These are phyloP conservation scores for Wickerhamomyces xylosicus DNA, from an alignment of 805 yeast species.

Conservation along the genomic window DNA sequence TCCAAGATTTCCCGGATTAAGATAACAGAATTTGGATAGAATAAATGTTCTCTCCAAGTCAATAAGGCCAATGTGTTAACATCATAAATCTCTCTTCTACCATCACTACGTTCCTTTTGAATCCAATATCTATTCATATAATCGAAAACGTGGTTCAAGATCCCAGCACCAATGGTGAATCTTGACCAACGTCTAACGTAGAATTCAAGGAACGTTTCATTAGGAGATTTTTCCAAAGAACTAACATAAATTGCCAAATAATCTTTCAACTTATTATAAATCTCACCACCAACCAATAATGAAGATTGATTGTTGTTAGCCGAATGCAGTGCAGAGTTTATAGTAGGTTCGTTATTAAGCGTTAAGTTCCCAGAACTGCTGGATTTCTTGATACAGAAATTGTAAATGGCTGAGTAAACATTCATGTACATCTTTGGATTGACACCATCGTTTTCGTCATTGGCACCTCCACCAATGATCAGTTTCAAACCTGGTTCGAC, in stretches of 20 bases:
- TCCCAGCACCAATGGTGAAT: slow-evolving; percentile 83
- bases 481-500: slow-evolving; percentile 68
- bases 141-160: slow-evolving; percentile 86
- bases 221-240: slow-evolving; percentile 36
- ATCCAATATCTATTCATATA: slow-evolving; percentile 98
- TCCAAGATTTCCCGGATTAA: slow-evolving; percentile 66
- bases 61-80: slow-evolving; percentile 81
- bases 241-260: slow-evolving; percentile 56
- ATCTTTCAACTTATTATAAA: slow-evolving; percentile 59
- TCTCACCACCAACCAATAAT: slow-evolving; percentile 77
- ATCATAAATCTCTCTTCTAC: slow-evolving; percentile 81
- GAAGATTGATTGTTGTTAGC: slow-evolving; percentile 24
- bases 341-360: no score
- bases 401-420: slow-evolving; percentile 86
- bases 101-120: slow-evolving; percentile 89
- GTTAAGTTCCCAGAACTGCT: slow-evolving; percentile 32
- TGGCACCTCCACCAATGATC: slow-evolving; percentile 50
- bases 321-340: neutral
- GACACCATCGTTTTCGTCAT: slow-evolving; percentile 43
- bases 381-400: slow-evolving; percentile 80
- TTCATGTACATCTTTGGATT: slow-evolving; percentile 74
- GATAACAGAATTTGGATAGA: slow-evolving; percentile 47
- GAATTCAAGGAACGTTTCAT: slow-evolving; percentile 66
- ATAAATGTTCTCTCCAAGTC: slow-evolving; percentile 82
- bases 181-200: slow-evolving; percentile 87